phyloP scores from a whole-genome alignment of 768 basidiomycete genomes.

The Scleroderma citrinum region DNA sequence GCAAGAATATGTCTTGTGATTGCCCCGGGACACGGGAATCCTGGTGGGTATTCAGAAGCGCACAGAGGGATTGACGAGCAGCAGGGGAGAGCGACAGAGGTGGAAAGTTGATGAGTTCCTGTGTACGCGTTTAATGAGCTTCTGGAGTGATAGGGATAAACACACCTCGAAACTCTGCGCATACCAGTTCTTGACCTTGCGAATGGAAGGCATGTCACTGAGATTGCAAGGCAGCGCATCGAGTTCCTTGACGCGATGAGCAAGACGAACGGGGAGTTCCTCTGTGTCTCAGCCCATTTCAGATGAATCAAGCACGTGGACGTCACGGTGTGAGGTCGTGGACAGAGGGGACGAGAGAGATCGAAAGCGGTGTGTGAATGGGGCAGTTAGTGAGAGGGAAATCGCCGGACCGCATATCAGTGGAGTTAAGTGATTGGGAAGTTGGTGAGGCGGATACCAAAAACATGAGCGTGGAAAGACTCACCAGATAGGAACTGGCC shows the following conservation, averaged over 20 bases:
- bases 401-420: not conserved
- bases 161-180: conserved; percentile 95
- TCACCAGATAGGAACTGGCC: conserved; percentile 81
- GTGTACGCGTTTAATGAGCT: conserved; percentile 2
- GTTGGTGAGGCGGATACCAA: not conserved
- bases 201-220: conserved; percentile 85
- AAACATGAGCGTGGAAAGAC: conserved; percentile 12
- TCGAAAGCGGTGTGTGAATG: not conserved
- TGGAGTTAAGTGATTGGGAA: too few relatives aligned
- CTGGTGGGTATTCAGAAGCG: not conserved
- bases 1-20: conserved; percentile 39
- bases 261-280: conserved; percentile 91
- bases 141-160: conserved; percentile 6
- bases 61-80: conserved; percentile 55
- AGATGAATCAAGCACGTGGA: not conserved
- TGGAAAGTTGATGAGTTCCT: conserved; percentile 91
- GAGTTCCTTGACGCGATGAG: conserved; percentile 93
- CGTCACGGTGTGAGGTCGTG: not conserved
- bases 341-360: not conserved
- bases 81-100: conserved; percentile 62
- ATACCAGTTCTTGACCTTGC: conserved; percentile 97
- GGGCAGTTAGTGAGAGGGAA: not conserved
- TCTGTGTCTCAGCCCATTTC: conserved; percentile 39
- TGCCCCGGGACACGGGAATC: too few relatives aligned
- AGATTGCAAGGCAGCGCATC: conserved; percentile 91